phyloP scores from a whole-genome alignment of 2,329 filamentous ascomycete genomes.

The Shiraia sp. region DNA sequence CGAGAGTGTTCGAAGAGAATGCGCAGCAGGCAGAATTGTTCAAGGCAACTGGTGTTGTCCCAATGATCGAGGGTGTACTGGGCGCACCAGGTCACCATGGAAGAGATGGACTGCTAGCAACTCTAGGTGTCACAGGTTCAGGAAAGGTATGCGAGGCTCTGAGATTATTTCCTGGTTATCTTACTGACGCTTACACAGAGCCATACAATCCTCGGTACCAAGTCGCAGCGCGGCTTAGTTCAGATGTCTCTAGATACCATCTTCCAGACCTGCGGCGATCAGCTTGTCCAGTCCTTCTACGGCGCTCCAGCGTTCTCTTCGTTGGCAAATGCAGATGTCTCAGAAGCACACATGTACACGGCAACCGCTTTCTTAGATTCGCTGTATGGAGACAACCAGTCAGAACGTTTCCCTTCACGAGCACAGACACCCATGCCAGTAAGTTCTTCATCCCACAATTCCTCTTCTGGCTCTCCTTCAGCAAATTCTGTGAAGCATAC shows the following conservation, averaged over 20 bases:
- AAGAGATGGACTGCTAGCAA: constrained; percentile 87
- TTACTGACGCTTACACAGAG: constrained; percentile 60
- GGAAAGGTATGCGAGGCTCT: constrained; percentile 70
- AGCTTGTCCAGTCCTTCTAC: constrained; percentile 64
- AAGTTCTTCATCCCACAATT: constrained; percentile 28
- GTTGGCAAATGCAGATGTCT: constrained; percentile 74
- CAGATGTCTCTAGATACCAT: constrained; percentile 90
- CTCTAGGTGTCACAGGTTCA: constrained; percentile 90
- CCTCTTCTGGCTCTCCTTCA: constrained; percentile 8
- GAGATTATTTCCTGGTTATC: constrained; percentile 1
- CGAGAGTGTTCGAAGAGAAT: constrained; percentile 86
- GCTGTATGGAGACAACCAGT: constrained; percentile 70
- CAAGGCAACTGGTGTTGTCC: constrained; percentile 73
- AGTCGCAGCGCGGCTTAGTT: constrained; percentile 82
- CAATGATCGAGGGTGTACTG: constrained; percentile 80
- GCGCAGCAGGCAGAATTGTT: constrained; percentile 87
- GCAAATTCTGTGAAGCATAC: constrained; percentile 13
- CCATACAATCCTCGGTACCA: constrained; percentile 92
- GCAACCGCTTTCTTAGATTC: constrained; percentile 79
- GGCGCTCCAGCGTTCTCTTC: constrained; percentile 70
- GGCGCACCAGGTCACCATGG: constrained; percentile 73
- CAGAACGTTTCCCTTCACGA: constrained; percentile 53
- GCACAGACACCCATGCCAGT: constrained; percentile 54
- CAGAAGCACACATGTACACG: constrained; percentile 76
- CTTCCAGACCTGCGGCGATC: constrained; percentile 77